Base-by-base conservation (phyloP, 345 rosid genomes). In the Citrus inodora region DNA sequence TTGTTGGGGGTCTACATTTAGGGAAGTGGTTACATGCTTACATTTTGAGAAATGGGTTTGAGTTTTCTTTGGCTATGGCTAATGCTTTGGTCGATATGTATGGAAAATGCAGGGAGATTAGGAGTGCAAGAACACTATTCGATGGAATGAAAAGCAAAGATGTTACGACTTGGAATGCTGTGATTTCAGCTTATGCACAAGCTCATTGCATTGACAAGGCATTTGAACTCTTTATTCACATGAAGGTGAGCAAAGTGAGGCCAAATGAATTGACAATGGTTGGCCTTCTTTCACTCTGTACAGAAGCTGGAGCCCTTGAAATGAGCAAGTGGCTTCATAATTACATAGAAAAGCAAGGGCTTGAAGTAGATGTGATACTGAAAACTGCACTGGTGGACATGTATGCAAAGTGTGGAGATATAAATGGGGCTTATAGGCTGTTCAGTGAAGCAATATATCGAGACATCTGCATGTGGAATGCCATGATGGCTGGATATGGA, bases 21-120 rank as follows among this genome's bases (percentile, higher is more conserved):
- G 90, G 92, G 74, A 87, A 77, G 72, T 83, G 76, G 59, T 62
- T 87, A 71, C 92, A 89, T 70, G 85, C 80, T 14, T 89, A 83
- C 65, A 63, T 84, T 71, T 67, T 80, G 77, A 78, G 88, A 77
- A 78, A 78, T 30, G 61, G 79, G 69, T 78, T 59, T 22, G 32
- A 9, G 27, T 51, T 78, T 60, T 79, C 86, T 35, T 27, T 60
- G 75, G 79, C 83, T 68, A 60, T 84, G 62, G 59, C 73, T 22
- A 80, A 86, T 65, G 86, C 87, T 77, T 77, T 89, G 76, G 78
- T 87, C 55, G 86, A 87, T 70, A 85, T 85, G 92, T 89, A 89
- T 33, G 92, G 88, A 72, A 89, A 87, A 79, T 79, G 90, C 38
- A 77, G 83, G 4, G 78, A 83, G n/a, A 42, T 80, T 65, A 51